Conservation (phyloP, 2,329 filamentous ascomycete species). For the Lachnellula occidentalis region DNA sequence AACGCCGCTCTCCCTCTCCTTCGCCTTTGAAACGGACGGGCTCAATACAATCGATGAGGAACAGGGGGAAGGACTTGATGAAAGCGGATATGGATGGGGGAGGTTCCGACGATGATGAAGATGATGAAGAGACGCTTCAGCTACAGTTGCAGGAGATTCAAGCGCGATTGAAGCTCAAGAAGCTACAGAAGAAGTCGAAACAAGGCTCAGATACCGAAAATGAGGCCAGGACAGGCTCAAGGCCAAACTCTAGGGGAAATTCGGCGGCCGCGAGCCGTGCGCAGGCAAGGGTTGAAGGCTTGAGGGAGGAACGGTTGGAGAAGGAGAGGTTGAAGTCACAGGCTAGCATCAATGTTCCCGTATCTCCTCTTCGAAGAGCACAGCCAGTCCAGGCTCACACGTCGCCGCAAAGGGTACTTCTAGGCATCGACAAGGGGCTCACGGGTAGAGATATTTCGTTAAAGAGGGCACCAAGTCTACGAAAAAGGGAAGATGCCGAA, state of each 20-base stretch:
- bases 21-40: conserved; percentile 52
- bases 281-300: conserved; percentile 23
- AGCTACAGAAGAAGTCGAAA: conserved; percentile 61
- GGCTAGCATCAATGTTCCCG: conserved; percentile 63
- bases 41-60: conserved; percentile 15
- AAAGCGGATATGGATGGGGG: conserved; percentile 31
- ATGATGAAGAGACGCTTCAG: conserved; percentile 82
- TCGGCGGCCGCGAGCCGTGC: conserved; percentile 24
- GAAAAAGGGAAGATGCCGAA: conserved; percentile 30
- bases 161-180: conserved; percentile 81
- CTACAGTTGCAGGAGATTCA: conserved; percentile 85
- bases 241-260: conserved; percentile 17
- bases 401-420: conserved; percentile 72
- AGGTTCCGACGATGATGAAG: conserved; percentile 56
- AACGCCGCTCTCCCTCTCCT: conserved; percentile 61
- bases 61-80: conserved; percentile 14
- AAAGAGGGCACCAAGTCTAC: conserved; percentile 59
- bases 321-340: conserved; percentile 31
- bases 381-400: conserved; percentile 48
- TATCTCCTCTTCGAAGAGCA: conserved; percentile 61
- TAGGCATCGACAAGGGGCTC: conserved; percentile 88
- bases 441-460: conserved; percentile 78
- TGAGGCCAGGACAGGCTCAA: conserved; percentile 13
- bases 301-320: conserved; percentile 21
- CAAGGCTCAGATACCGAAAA: conserved; percentile 27